Base-by-base conservation (phyloP, 2,329 filamentous ascomycete species). In the Fusarium sp. region DNA sequence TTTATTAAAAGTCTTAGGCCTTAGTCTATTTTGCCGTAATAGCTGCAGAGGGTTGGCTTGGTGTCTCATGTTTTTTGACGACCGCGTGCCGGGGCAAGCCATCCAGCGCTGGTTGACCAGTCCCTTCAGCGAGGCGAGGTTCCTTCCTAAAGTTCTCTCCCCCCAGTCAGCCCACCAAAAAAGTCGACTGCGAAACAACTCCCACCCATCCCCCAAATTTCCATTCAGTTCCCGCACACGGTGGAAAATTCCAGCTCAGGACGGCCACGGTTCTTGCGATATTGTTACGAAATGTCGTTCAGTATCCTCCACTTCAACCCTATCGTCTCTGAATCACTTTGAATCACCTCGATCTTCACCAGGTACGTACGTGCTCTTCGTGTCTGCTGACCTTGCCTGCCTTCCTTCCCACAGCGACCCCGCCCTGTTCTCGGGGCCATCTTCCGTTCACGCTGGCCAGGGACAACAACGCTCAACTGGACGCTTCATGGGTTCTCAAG, bases 121-220 rank as follows among this genome's bases (percentile, higher is more conserved):
- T 47, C 42, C 54, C 38, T 27, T 62, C 59, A 52, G 64, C 40
- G 54, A 73, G 70, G 69, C 62, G 66, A 73, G 52, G 70, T 63
- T 66, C 66, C 66, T 73, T 72, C 69, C 66, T 65, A 13, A 71
- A 63, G 20, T 29, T 35, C 25, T n/a, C 16, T 13, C 57, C 33
- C 47, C 66, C 50, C 65, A 52, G 33, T 73, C 65, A 69, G 65
- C 69, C 69, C 70, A 72, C 70, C 70, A 63, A 72, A 72, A 72
- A 68, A 58, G 60, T 50, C 69, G 56, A 47, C 65, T 31, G 18
- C 31, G 52, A 33, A 50, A 50, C 45, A 50, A 62, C 38, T 27
- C 38, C 59, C 27, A 20, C 42, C n/a, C 25, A 40, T 57, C 65
- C 70, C 66, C 70, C 70, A 63, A 73, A 70, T 73, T 73, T 73